Evolutionary conservation across 495 filamentous ascomycete genomes (phyloP).

Genomic region (Lentithecium fluviatile): DNA sequence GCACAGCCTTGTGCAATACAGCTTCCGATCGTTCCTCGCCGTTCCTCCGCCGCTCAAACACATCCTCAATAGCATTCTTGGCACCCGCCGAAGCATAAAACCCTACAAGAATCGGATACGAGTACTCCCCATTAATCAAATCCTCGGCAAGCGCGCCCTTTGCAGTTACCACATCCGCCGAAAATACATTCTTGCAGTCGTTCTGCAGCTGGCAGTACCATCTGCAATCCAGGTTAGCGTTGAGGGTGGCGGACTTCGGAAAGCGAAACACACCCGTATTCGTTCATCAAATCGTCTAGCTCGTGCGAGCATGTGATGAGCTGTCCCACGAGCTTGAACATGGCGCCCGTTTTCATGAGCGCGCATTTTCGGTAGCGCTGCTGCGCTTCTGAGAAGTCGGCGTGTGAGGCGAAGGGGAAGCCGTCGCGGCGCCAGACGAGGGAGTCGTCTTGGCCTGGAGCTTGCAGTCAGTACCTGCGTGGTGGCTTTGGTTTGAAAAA

Average conservation of each 20-base stretch:
- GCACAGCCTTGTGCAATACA: not conserved
- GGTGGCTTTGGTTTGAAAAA: not conserved
- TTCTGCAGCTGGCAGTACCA: conserved; percentile 43
- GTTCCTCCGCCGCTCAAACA: not conserved
- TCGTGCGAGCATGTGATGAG: conserved; percentile 5
- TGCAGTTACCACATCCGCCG: conserved; percentile 37
- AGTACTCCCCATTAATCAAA: conserved; percentile 40
- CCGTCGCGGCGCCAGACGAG: conserved; percentile 44
- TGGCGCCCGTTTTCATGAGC: conserved; percentile 14
- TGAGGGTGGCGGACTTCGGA: not conserved
- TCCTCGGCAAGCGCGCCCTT: conserved; percentile 42
- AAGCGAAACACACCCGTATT: conserved; percentile 13
- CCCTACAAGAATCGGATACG: conserved; percentile 40
- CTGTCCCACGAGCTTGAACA: conserved; percentile 26
- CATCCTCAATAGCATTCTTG: not conserved
- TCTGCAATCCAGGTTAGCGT: conserved; percentile 9
- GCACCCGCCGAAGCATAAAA: conserved; percentile 10
- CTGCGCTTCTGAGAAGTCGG: conserved; percentile 14
- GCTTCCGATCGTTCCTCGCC: not conserved
- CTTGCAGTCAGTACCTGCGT: not conserved
- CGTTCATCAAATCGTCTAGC: conserved; percentile 18
- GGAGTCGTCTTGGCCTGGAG: conserved; percentile 38
- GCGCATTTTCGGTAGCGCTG: conserved; percentile 15
- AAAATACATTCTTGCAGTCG: conserved; percentile 44
- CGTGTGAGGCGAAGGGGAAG: conserved; percentile 24